A percentile compares a stretch with the other conserved stretches of the same genome.
phyloP scores from a whole-genome alignment of 2,329 filamentous ascomycete genomes.

The Trichophaea hybrida region DNA sequence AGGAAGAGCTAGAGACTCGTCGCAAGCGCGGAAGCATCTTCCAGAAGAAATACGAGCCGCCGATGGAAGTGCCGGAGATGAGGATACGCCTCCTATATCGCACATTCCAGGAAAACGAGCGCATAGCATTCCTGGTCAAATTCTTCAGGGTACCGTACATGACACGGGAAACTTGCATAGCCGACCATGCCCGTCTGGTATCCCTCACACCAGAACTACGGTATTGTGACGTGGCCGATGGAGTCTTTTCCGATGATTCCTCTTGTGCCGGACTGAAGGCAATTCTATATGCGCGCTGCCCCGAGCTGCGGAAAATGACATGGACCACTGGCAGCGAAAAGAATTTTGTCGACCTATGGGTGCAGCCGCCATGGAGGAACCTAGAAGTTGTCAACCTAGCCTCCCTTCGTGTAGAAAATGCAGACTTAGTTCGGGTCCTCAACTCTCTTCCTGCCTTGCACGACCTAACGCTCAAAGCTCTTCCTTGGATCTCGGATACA shows the following conservation, averaged over 20 bases:
- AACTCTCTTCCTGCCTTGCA: slow-evolving; percentile 51
- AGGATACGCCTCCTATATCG: slow-evolving; percentile 67
- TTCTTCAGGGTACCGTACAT: slow-evolving; percentile 88
- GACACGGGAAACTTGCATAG: slow-evolving; percentile 74
- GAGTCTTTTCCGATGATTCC: slow-evolving; percentile 68
- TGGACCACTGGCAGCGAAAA: slow-evolving; percentile 67
- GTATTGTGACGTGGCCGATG: slow-evolving; percentile 83
- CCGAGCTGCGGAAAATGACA: slow-evolving; percentile 75
- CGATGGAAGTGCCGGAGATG: slow-evolving; percentile 62
- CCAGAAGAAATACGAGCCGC: slow-evolving; percentile 56
- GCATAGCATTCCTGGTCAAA: slow-evolving; percentile 53
- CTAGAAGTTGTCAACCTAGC: slow-evolving; percentile 61
- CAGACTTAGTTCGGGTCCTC: slow-evolving; percentile 55
- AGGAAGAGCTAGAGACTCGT: slow-evolving; percentile 63
- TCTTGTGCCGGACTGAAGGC: slow-evolving; percentile 61
- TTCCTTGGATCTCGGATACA: slow-evolving; percentile 58
- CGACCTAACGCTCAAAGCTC: slow-evolving; percentile 59
- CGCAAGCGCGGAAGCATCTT: slow-evolving; percentile 61
- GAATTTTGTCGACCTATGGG: slow-evolving; percentile 55
- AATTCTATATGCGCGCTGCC: slow-evolving; percentile 71
- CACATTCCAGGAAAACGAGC: slow-evolving; percentile 64
- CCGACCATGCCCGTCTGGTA: slow-evolving; percentile 71
- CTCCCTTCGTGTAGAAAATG: slow-evolving; percentile 53
- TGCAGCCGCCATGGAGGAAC: slow-evolving; percentile 50
- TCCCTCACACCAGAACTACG: slow-evolving; percentile 70